These are phyloP conservation scores for Tephrocybe sp. DNA, from an alignment of 768 basidiomycete species.

Conservation along the genomic window DNA sequence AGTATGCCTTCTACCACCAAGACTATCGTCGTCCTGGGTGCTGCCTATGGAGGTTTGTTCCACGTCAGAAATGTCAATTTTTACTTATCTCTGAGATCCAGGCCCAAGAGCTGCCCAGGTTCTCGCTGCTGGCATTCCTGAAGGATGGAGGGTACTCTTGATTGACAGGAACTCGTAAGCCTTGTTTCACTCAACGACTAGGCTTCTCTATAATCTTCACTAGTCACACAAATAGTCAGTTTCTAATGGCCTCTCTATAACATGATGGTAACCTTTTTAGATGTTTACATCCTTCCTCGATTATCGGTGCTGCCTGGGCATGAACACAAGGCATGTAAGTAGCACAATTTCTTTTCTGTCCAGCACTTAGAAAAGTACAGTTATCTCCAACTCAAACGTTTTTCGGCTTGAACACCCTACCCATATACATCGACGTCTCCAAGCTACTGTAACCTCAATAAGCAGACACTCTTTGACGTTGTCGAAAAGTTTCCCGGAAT, in stretches of 20 bases:
- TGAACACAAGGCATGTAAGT: constrained; percentile 63
- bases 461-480: constrained; percentile 38
- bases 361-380: constrained; percentile 15
- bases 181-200: background rate
- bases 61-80: background rate
- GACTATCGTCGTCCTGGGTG: constrained; percentile 34
- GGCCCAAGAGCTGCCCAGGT: constrained; percentile 48
- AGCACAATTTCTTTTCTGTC: background rate
- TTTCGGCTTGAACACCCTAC: constrained; percentile 29
- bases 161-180: constrained; percentile 60
- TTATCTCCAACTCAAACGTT: constrained; percentile 54
- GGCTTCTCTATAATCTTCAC: background rate
- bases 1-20: constrained; percentile 18
- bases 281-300: constrained; percentile 58
- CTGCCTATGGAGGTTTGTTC: constrained; percentile 24
- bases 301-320: constrained; percentile 56
- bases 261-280: constrained; percentile 17
- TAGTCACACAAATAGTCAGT: constrained; percentile 49
- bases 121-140: constrained; percentile 45
- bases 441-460: constrained; percentile 43
- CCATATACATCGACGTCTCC: constrained; percentile 32
- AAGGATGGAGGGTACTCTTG: constrained; percentile 52
- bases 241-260: background rate
- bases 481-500: constrained; percentile 45
- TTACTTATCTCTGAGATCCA: constrained; percentile 15